Base-by-base conservation (phyloP, 495 filamentous ascomycete genomes). In the Trichoderma parareesei region DNA sequence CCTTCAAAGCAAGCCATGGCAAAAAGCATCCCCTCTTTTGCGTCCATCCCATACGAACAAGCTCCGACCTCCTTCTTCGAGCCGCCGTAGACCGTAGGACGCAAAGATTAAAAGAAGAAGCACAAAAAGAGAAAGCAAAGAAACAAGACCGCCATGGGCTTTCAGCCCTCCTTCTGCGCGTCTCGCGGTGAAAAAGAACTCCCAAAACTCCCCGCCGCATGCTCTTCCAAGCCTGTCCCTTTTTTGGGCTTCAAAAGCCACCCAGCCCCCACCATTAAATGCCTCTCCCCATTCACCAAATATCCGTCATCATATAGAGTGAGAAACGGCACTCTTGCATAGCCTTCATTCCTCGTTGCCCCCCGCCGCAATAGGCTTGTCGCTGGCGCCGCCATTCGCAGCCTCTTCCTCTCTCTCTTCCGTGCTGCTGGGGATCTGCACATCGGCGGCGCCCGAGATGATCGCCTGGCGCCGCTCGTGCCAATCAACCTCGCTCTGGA, bases 401-500 rank as follows among this genome's bases (percentile, higher is more conserved):
- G 18, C 60, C 5, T 43, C 41, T 16, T 42, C 35, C 5, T 63
- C 61, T 38, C 42, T 42, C 20, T 44, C 43, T 11, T 63, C 61
- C 8, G 43, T 18, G n/a, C 40, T 37, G 35, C 62, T 53, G 59
- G 53, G 44, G 18, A 73, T 61, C 35, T 67, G 65, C 16, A 73
- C 67, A 41, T 79, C 75, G 3, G 74, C 73, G 14, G 70, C 69
- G 4, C 71, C 72, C 11, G 69, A 66, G 16, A 80, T 72, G 18
- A 83, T 78, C 5, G 75, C 73, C 64, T 75, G 67, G 16, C 79
- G 74, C 55, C 81, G 69, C 38, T 73, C 70, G 67, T 78, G 73
- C 76, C 76, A 84, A 38, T 72, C 77, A 62, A 82, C 70, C 69
- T 88, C 85, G 67, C 71, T 78, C 66, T 80, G 73, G 27, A 84